phyloP scores from a whole-genome alignment of 2,329 filamentous ascomycete species.

The Diaporthe nobilis region DNA sequence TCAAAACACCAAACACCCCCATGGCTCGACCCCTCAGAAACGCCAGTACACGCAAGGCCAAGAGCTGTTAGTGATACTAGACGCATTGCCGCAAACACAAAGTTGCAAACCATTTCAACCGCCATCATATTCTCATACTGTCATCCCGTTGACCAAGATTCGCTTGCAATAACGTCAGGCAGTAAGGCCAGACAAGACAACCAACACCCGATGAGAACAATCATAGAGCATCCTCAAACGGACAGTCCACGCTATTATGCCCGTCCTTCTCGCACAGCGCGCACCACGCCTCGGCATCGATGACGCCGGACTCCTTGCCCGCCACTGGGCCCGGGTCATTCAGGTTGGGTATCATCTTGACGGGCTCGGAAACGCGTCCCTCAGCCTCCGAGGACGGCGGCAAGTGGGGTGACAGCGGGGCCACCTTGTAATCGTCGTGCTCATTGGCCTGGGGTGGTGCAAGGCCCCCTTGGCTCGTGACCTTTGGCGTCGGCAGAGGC shows the following conservation, averaged over 20 bases:
- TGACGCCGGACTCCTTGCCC: slow-evolving; percentile 82
- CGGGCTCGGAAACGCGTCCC: slow-evolving; percentile 53
- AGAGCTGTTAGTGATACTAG: slow-evolving; percentile 9
- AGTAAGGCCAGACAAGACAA: background rate
- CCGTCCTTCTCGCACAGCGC: slow-evolving; percentile 96
- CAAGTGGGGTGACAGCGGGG: slow-evolving; percentile 66
- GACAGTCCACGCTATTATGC: slow-evolving; percentile 95
- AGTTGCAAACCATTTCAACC: background rate
- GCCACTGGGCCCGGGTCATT: slow-evolving; percentile 79
- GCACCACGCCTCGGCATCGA: slow-evolving; percentile 94
- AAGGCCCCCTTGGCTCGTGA: slow-evolving; percentile 20
- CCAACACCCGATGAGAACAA: background rate
- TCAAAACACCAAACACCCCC: slow-evolving; percentile 3
- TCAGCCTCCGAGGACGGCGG: slow-evolving; percentile 55
- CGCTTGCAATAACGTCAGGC: background rate
- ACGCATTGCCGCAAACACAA: background rate
- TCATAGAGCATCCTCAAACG: slow-evolving; percentile 85
- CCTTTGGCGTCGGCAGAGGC: slow-evolving; percentile 42
- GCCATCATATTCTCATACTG: slow-evolving; percentile 23
- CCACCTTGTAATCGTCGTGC: slow-evolving; percentile 63
- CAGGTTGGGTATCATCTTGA: slow-evolving; percentile 70
- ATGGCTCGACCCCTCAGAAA: background rate
- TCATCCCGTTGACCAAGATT: background rate
- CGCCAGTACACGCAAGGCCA: slow-evolving; percentile 9
- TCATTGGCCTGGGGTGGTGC: slow-evolving; percentile 44